These are phyloP conservation scores for Didymella exigua DNA, from an alignment of 2,329 filamentous ascomycete genomes.

Conservation along the genomic window DNA sequence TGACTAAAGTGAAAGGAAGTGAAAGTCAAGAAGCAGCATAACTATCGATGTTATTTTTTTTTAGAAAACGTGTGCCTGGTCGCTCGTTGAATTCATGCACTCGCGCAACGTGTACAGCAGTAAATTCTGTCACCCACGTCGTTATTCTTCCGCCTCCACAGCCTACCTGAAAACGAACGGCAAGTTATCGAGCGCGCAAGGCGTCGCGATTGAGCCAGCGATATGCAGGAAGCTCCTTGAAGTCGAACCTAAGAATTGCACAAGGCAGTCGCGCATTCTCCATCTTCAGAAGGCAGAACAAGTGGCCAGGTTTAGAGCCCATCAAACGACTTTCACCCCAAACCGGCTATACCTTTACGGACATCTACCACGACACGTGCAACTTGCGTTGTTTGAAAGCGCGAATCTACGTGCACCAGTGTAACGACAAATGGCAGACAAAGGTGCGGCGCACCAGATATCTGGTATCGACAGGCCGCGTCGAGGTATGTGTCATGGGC, in stretches of 20 bases:
- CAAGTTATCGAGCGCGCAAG: neutral
- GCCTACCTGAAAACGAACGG: neutral
- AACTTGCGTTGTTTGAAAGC: neutral
- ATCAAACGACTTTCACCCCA: neutral
- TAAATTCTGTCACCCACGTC: neutral
- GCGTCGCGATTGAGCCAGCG: no score
- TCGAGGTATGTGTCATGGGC: neutral
- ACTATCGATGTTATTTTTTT: no score
- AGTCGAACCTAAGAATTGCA: conserved; percentile 6
- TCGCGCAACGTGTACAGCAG: neutral
- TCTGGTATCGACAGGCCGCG: neutral
- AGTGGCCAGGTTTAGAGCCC: neutral
- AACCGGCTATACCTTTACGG: neutral
- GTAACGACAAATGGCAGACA: neutral
- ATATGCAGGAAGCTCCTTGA: neutral
- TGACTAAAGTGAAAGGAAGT: neutral
- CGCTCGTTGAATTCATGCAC: neutral
- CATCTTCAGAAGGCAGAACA: neutral
- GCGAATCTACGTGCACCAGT: neutral
- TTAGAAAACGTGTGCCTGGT: no score
- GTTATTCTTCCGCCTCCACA: neutral
- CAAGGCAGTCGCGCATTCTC: neutral
- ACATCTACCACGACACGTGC: neutral
- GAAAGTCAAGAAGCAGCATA: neutral
- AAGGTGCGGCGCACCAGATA: neutral